Base-by-base conservation (phyloP, 192 early-diverging fungal genomes). In the Jimgerdemannia lactiflua region DNA sequence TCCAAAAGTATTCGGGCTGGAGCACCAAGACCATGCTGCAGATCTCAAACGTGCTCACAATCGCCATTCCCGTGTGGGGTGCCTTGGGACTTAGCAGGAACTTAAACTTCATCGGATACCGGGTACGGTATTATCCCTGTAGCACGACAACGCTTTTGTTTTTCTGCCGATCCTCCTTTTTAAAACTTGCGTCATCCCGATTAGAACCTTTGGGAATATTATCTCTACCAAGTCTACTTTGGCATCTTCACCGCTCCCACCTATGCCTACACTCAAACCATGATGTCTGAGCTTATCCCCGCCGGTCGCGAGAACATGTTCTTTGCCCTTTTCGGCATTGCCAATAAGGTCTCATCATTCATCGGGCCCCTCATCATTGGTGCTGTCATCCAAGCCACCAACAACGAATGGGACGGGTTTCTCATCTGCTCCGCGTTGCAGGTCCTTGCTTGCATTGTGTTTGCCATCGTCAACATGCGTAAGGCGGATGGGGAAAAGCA, bases 261-360 rank as follows among this genome's bases (percentile, higher is more conserved):
- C 59, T 82, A 75, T 68, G 83, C 83, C 44, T 79, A 78, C 65
- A 74, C 76, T 68, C 81, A 84, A 77, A 84, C 83, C 29, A 71
- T 83, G 69, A 59, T 84, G 39, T 64, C 81, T n/a, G 83, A 84
- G 43, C 65, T 84, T 20, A 66, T 84, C 29, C 83, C 83, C 3
- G 42, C 54, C 18, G 82, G 77, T 17, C 82, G 80, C 67, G 82
- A 81, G 54, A 79, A 84, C 72, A 69, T 84, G 70, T 84, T 84
- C 65, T 84, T 84, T 65, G 79, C 73, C n/a, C 71, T 84, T 20
- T 84, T 84, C 72, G 83, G 83, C 67, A 79, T 84, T 69, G 76
- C 73, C 64, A 76, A 74, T 72, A 81, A 82, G 44, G 78, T 73
- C 14, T 81, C 79, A 54, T 78, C 81, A 14, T 81, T 79, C 74